Conservation (phyloP, 345 rosid genomes). For the Abelmoschus esculentus region DNA sequence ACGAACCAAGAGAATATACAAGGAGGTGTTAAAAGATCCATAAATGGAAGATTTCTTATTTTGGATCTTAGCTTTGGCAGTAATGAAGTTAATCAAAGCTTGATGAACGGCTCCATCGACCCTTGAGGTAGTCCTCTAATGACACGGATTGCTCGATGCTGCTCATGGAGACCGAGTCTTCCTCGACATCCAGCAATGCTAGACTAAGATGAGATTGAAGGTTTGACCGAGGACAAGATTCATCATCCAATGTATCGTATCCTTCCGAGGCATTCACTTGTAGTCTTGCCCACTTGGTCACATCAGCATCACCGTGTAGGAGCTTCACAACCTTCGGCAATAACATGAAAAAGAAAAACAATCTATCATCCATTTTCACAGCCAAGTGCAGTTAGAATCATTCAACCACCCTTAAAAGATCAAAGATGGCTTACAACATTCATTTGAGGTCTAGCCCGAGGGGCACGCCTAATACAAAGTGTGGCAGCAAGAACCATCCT, state of each 20-base stretch:
- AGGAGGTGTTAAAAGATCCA: neutral
- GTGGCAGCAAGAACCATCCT: conserved; percentile 82
- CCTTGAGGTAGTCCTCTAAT: conserved; percentile 77
- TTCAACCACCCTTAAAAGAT: neutral
- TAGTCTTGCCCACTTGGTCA: conserved; percentile 47
- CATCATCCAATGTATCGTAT: conserved; percentile 40
- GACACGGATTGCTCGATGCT: conserved; percentile 60
- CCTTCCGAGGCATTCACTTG: conserved; percentile 43
- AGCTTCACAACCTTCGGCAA: conserved; percentile 59
- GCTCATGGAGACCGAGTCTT: conserved; percentile 63
- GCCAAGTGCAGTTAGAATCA: neutral
- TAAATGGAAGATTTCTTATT: neutral
- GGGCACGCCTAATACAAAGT: conserved; percentile 65
- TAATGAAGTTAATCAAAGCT: conserved; percentile 58
- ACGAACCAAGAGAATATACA: conserved; percentile 4
- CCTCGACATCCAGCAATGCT: conserved; percentile 69
- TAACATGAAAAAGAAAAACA: neutral
- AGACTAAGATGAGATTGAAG: conserved; percentile 77
- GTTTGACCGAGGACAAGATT: conserved; percentile 42
- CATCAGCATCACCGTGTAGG: conserved; percentile 52
- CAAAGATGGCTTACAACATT: conserved; percentile 41
- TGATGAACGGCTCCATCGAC: conserved; percentile 86
- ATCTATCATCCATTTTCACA: neutral
- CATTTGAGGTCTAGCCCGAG: conserved; percentile 72
- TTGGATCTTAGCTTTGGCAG: conserved; percentile 1